A percentile compares a stretch with the other conserved stretches of the same genome.
Conservation (phyloP, 495 filamentous ascomycete species). For the Neurospora sp. region DNA sequence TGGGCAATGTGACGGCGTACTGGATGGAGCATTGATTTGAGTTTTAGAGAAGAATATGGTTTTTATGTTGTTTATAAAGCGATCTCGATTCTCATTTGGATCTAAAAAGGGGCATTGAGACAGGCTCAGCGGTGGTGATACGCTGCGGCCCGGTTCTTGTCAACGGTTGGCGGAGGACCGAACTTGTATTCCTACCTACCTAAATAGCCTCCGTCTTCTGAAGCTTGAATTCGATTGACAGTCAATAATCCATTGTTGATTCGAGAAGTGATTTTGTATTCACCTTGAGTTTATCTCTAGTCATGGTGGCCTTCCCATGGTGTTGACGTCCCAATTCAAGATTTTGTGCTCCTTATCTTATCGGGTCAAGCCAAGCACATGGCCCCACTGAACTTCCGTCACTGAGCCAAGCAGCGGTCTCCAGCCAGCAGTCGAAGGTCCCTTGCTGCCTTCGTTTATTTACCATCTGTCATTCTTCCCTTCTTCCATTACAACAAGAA, state of each 20-base stretch:
- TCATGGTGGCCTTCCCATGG: neutral
- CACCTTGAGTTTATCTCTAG: neutral
- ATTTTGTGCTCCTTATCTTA: neutral
- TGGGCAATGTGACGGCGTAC: constrained; percentile 19
- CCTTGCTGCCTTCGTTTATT: neutral
- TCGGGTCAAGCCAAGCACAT: neutral
- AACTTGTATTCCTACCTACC: neutral
- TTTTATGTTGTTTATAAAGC: constrained; percentile 11
- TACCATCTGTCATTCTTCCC: neutral
- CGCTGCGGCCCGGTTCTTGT: neutral
- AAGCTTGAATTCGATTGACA: neutral
- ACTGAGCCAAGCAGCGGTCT: neutral
- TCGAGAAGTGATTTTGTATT: neutral
- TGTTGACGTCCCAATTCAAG: neutral
- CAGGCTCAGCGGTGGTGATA: neutral
- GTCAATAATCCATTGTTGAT: neutral
- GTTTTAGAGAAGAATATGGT: constrained; percentile 2
- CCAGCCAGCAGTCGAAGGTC: neutral
- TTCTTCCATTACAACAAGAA: neutral
- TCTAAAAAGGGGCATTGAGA: constrained; percentile 7
- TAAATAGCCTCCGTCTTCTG: neutral
- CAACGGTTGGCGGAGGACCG: neutral
- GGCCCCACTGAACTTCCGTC: constrained; percentile 17
- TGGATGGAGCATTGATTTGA: constrained; percentile 13
- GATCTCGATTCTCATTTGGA: constrained; percentile 10